Evolutionary conservation across 176 grass and related monocot genomes (phyloP), one percentile per base, ranked within the genome.

Genomic region (Aechmea fasciata): DNA sequence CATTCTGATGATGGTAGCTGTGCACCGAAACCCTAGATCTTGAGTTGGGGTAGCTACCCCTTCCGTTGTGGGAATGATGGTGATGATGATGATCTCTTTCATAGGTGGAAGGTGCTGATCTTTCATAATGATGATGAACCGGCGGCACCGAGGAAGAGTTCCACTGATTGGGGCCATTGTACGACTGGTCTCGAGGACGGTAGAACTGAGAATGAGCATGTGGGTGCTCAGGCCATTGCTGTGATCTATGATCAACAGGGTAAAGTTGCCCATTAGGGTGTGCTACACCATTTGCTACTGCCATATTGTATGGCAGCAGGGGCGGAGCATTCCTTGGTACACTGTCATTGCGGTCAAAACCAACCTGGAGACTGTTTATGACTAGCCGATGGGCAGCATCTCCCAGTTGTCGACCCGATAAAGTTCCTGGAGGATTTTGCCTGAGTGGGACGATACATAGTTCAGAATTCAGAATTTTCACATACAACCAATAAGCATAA

Each of bases 351-450:
- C 65, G 50, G 70, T 73, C 9, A 41, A 75, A 81, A 65, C 72
- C 14, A 49, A 77, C 70, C 72, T 79, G 83, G 51, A 99, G 74
- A 75, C 90, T 99, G 78, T 99, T 99, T 49, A 33, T 67, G 57
- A 99, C 82, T 17, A 99, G 82, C 29, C 90, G 68, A 71, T 93
- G 90, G 2, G 94, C 94, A 49, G 94, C 87, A 51, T 90, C 78
- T 52, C 94, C 87, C 18, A 99, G 89, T 79, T 90, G 86, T 48
- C 20, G 83, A 23, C 94, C 94, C 47, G 85, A 83, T 63, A 99
- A 68, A 0, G 80, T 77, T 77, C 90, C 90, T 65, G 87, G 74
- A 55, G 89, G 90, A 57, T 93, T 93, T 78, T 88, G 69, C 78
- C 90, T 93, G 64, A 83, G 59, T 24, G 68, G 68, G 22, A 86